These are phyloP conservation scores for Tylopilus sp. DNA, from an alignment of 768 basidiomycete genomes.

Conservation along the genomic window DNA sequence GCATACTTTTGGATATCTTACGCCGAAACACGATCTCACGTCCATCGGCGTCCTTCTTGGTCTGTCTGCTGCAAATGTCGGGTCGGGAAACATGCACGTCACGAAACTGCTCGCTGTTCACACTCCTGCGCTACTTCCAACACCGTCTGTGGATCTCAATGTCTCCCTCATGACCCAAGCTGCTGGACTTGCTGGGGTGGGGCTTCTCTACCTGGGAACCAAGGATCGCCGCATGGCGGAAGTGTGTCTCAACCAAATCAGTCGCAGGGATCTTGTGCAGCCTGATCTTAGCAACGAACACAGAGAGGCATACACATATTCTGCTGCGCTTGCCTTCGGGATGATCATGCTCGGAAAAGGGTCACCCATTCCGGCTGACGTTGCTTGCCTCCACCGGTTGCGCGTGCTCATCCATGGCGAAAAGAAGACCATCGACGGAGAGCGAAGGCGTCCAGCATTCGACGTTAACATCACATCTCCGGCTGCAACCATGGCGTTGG, in stretches of 20 bases:
- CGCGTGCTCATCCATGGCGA: constrained; percentile 78
- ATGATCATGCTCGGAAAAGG: constrained; percentile 96
- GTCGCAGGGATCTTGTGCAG: constrained; percentile 69
- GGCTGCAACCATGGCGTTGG: constrained; percentile 85
- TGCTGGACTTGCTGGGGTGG: constrained; percentile 83
- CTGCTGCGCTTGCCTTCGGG: constrained; percentile 87
- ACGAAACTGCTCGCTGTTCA: constrained; percentile 91
- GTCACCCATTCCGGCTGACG: constrained; percentile 71
- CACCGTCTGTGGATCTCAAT: constrained; percentile 83
- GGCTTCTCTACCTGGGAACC: constrained; percentile 85
- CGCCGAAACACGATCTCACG: constrained; percentile 93
- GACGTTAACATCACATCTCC: constrained; percentile 91
- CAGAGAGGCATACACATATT: constrained; percentile 88
- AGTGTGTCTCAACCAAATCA: constrained; percentile 82
- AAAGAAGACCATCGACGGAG: constrained; percentile 38
- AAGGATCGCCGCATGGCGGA: constrained; percentile 91
- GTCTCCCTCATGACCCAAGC: constrained; percentile 88
- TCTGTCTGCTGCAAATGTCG: constrained; percentile 87
- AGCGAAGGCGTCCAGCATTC: constrained; percentile 48
- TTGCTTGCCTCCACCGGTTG: constrained; percentile 62
- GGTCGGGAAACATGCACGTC: constrained; percentile 80
- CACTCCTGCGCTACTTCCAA: constrained; percentile 88
- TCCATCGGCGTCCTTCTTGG: constrained; percentile 92
- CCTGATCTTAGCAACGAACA: constrained; percentile 85
- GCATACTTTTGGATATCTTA: constrained; percentile 94